A percentile compares a stretch with the other conserved stretches of the same genome.
phyloP scores from a whole-genome alignment of 2,329 filamentous ascomycete genomes.

The Verticillium tricorpus region DNA sequence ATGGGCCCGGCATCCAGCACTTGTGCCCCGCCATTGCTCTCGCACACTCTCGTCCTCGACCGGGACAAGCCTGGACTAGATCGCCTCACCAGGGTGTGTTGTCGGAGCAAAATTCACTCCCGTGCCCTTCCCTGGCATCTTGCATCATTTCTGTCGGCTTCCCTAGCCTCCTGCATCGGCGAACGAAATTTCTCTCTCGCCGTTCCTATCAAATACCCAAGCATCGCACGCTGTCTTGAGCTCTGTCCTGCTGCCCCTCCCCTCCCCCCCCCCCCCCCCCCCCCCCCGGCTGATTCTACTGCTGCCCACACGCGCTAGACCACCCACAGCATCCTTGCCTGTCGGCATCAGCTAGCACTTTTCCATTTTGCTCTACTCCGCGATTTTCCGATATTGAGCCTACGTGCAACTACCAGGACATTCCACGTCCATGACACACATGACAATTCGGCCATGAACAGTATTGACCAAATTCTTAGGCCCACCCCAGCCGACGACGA shows the following conservation, averaged over 20 bases:
- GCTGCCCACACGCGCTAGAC: neutral
- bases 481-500: slow-evolving; percentile 62
- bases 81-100: slow-evolving; percentile 7
- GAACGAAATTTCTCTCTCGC: slow-evolving; percentile 6
- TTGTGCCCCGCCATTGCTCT: neutral
- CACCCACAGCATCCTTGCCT: neutral
- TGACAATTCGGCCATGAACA: neutral
- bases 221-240: neutral
- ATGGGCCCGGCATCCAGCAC: neutral
- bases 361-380: slow-evolving; percentile 3
- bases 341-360: slow-evolving; percentile 33
- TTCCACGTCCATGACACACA: neutral
- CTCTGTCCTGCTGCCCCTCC: neutral
- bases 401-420: neutral
- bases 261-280: neutral
- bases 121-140: slow-evolving; percentile 1
- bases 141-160: neutral
- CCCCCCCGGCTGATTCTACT: neutral
- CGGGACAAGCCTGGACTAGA: slow-evolving; percentile 8
- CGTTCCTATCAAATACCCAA: slow-evolving; percentile 6
- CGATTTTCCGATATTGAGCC: neutral
- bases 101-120: slow-evolving; percentile 10
- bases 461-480: slow-evolving; percentile 50
- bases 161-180: slow-evolving; percentile 9
- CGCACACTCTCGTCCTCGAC: neutral